Percentiles rank a stretch among this genome's conserved stretches.
Evolutionary conservation across 2,329 filamentous ascomycete species (phyloP).

Genomic region (Coniochaeta sp.): DNA sequence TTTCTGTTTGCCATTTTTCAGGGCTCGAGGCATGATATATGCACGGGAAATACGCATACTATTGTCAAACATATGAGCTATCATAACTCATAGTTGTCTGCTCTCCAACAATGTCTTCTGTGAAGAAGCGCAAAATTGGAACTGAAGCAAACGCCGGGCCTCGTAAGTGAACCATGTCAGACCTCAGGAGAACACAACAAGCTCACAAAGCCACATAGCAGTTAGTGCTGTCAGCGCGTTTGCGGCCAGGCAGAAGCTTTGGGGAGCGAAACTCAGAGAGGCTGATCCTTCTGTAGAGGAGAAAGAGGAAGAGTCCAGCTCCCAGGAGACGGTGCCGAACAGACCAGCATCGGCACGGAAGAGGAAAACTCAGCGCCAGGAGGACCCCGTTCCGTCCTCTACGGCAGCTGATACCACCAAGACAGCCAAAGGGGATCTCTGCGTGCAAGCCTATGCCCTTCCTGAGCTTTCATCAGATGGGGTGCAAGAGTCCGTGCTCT

Average conservation of each 20-base stretch:
- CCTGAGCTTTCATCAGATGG: background rate
- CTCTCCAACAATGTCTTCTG: conserved; percentile 16
- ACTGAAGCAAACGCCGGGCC: conserved; percentile 1
- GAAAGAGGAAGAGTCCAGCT: background rate
- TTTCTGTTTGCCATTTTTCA: no score
- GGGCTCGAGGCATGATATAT: no score
- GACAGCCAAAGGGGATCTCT: background rate
- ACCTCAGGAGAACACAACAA: background rate
- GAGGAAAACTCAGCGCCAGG: background rate
- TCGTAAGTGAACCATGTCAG: background rate
- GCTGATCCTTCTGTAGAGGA: background rate
- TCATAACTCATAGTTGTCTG: background rate
- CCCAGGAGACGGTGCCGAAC: background rate
- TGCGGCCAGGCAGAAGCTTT: conserved; percentile 32
- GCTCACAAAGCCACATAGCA: background rate
- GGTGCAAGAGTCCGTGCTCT: background rate
- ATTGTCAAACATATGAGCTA: background rate
- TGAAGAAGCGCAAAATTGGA: conserved; percentile 33
- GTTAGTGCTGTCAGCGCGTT: conserved; percentile 37
- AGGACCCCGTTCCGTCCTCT: background rate
- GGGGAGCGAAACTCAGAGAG: conserved; percentile 11
- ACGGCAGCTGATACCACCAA: no score
- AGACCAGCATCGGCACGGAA: background rate
- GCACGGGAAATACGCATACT: background rate
- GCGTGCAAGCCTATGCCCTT: background rate